A percentile compares a stretch with the other conserved stretches of the same genome.
Conservation (phyloP, 2,329 filamentous ascomycete genomes). For the Aspergillus hortae region DNA sequence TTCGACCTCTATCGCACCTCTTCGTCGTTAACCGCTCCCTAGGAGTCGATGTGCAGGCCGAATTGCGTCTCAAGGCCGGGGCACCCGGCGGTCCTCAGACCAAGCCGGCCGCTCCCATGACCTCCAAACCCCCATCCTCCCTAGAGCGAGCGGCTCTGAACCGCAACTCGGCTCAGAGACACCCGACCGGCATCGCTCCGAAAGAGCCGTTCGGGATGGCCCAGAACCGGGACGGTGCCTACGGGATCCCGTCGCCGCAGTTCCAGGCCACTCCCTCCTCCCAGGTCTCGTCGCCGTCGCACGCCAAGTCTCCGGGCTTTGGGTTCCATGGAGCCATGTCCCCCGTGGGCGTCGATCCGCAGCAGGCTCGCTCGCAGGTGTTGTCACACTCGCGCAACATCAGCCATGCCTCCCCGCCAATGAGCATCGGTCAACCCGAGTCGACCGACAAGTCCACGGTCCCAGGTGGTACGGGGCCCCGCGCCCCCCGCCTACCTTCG, state of each 20-base stretch:
- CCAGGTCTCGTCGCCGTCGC: slow-evolving; percentile 65
- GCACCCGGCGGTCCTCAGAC: slow-evolving; percentile 69
- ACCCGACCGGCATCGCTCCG: slow-evolving; percentile 69
- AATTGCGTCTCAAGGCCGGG: slow-evolving; percentile 86
- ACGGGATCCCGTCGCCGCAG: slow-evolving; percentile 60
- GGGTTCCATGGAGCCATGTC: slow-evolving; percentile 59
- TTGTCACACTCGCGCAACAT: slow-evolving; percentile 35
- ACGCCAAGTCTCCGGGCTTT: slow-evolving; percentile 60
- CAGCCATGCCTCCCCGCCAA: slow-evolving; percentile 31
- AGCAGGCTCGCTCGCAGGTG: slow-evolving; percentile 48
- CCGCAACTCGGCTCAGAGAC: slow-evolving; percentile 68
- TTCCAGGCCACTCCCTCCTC: slow-evolving; percentile 79
- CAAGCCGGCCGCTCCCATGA: slow-evolving; percentile 55
- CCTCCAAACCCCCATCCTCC: slow-evolving; percentile 68
- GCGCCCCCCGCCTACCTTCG: slow-evolving; percentile 39
- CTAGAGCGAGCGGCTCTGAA: slow-evolving; percentile 79
- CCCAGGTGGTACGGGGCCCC: slow-evolving; percentile 23
- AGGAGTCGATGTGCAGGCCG: slow-evolving; percentile 97
- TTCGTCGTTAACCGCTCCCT: slow-evolving; percentile 6
- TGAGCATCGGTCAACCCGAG: slow-evolving; percentile 37
- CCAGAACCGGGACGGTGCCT: slow-evolving; percentile 41
- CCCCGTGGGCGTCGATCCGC: slow-evolving; percentile 57
- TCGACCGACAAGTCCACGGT: slow-evolving; percentile 33
- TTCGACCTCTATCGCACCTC: slow-evolving; percentile 1
- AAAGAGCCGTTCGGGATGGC: slow-evolving; percentile 54